Evolutionary conservation across 768 basidiomycete genomes (phyloP).

Genomic region (Pulveroboletus sp.): DNA sequence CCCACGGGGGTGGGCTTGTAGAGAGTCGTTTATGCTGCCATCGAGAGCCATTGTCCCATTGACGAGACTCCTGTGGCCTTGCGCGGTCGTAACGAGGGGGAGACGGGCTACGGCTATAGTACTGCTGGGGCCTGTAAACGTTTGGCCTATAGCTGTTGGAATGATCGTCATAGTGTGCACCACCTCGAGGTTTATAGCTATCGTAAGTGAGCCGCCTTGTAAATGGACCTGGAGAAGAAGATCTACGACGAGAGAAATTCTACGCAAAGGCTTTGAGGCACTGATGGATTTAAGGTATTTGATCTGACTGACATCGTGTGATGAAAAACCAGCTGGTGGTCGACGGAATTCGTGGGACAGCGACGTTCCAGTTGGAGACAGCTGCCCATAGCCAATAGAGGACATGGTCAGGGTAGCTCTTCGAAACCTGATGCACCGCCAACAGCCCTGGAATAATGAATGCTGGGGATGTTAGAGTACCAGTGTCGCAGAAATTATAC

Average conservation of each 20-base stretch:
- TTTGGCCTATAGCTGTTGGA: conserved; percentile 42
- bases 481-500: neutral
- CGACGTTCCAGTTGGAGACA: conserved; percentile 24
- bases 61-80: conserved; percentile 37
- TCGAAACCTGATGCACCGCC: conserved; percentile 3
- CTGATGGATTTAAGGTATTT: conserved; percentile 9
- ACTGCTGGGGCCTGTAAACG: conserved; percentile 31
- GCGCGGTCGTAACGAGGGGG: conserved; percentile 46
- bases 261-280: conserved; percentile 22
- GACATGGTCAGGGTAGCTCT: conserved; percentile 17
- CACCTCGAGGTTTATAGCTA: conserved; percentile 44
- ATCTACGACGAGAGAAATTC: conserved; percentile 36
- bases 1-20: conserved; percentile 32
- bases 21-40: conserved; percentile 44
- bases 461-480: conserved; percentile 3
- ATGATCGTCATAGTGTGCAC: conserved; percentile 37
- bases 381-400: conserved; percentile 25
- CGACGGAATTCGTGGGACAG: conserved; percentile 27
- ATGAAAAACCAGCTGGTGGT: conserved; percentile 17
- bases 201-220: conserved; percentile 45
- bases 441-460: conserved; percentile 6
- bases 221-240: conserved; percentile 46
- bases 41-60: conserved; percentile 43
- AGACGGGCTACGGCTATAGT: conserved; percentile 46
- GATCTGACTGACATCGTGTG: conserved; percentile 33